Evolutionary conservation across 768 basidiomycete species (phyloP), one percentile per base, ranked within the genome.

Genomic region (Naganishia friedmannii): DNA sequence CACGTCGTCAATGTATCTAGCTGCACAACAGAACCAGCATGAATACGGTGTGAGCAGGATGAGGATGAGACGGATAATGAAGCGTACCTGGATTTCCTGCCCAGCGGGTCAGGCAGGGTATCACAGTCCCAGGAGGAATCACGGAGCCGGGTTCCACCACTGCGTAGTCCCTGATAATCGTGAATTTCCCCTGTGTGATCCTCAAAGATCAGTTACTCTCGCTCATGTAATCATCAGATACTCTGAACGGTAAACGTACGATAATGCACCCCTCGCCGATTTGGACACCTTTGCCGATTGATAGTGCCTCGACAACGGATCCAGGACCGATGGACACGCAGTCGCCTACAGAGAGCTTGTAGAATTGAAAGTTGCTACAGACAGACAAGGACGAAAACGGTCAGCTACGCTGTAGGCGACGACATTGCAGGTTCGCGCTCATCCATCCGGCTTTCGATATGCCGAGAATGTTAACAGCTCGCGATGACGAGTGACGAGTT

Each of bases 221-320:
- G 2, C 55, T 15, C 9, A 28, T 21, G 3, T 17, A 57, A 66
- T 37, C 8, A 34, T n/a, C n/a, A n/a, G n/a, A n/a, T 17, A 23
- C 21, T 15, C 13, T 37, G 34, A 29, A 37, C 13, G 23, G 29
- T 51, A 13, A 15, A 82, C 89, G 71, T 75, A 93, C 95, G 73
- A 99, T 91, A 72, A 98, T 88, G 78, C 94, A 95, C 78, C 92
- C 92, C 83, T 90, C 91, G 48, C 95, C 95, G 69, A 99, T 95
- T 78, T 93, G 88, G 58, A 96, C 93, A 73, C 93, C 88, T 76
- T 89, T 92, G 3, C 96, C 95, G 58, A 98, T 93, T 1, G 89
- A 90, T 0, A 94, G 93, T 0, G 96, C 96, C 82, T 99, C 96
- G 26, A 99, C 86, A 66, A 98, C 87, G 53, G 86, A 87, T 73